Percentiles rank a stretch among this genome's conserved stretches.
phyloP scores from a whole-genome alignment of 2,329 filamentous ascomycete genomes.

The Sarocladium strictum region DNA sequence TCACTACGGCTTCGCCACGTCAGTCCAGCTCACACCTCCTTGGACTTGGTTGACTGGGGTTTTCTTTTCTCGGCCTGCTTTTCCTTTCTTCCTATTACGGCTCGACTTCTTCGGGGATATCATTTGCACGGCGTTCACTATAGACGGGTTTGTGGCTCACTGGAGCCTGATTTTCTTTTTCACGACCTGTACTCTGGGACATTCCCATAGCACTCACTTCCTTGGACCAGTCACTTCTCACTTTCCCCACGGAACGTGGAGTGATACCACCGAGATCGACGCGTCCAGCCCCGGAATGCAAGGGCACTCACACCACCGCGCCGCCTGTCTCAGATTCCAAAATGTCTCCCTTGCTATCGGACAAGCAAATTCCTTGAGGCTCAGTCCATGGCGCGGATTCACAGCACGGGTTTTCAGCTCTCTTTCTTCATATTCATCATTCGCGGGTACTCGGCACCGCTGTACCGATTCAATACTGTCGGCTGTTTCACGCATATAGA shows the following conservation, averaged over 20 bases:
- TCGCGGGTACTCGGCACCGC: slow-evolving; percentile 4
- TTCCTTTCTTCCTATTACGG: slow-evolving; percentile 9
- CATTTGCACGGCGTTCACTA: slow-evolving; percentile 25
- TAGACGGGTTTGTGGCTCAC: slow-evolving; percentile 21
- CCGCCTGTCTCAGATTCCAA: not conserved
- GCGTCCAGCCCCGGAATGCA: slow-evolving; percentile 7
- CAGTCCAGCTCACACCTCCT: not conserved
- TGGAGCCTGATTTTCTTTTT: slow-evolving; percentile 15
- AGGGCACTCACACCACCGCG: slow-evolving; percentile 5
- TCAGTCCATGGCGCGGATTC: not conserved
- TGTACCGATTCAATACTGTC: not conserved
- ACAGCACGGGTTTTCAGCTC: not conserved
- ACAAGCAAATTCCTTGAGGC: not conserved
- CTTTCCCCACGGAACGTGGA: slow-evolving; percentile 7
- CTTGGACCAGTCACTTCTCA: slow-evolving; percentile 1
- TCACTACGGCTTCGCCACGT: not conserved
- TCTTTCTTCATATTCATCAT: not conserved
- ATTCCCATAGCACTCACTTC: not conserved
- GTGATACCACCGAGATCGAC: slow-evolving; percentile 2
- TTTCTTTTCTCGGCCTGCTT: slow-evolving; percentile 8
- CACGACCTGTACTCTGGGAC: not conserved
- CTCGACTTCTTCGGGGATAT: slow-evolving; percentile 13
- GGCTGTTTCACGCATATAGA: slow-evolving; percentile 6
- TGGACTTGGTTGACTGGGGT: not conserved
- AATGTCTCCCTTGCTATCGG: slow-evolving; percentile 1